Evolutionary conservation across 176 grass and related monocot species (phyloP), one percentile per base, ranked within the genome.

Genomic region (Tuctoria greenei): DNA sequence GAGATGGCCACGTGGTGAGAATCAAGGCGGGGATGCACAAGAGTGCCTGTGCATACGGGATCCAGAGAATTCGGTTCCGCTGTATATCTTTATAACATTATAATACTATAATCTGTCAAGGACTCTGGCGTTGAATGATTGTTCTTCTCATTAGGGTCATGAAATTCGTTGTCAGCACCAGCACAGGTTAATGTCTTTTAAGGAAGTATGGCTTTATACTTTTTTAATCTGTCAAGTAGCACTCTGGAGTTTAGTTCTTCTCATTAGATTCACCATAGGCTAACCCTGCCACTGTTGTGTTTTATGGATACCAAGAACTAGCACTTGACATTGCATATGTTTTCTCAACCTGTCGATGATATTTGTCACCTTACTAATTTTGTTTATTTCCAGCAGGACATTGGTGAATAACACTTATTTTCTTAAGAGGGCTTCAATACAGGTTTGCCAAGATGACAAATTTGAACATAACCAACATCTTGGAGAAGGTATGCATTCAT

Each of bases 401-500:
- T 26, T 49, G 54, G 38, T 74, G 39, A 75, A 14, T 66, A 61
- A 52, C 9, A 43, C 39, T 43, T 55, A n/a, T 68, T 39, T 59
- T 71, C 20, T 10, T 16, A 49, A 85, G 52, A 61, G 44, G 7
- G 47, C 21, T 50, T 72, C 41, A 16, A 46, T 81, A 65, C 67
- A 46, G 45, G 46, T 21, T 66, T 40, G n/a, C 75, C 38, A 66
- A 23, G 47, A 96, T 96, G 93, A 70, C 89, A 28, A 92, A 92
- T 62, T 83, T 92, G 49, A 86, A 78, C 71, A 91, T 95, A 91
- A 89, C 87, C 59, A 64, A 71, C 67, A 96, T 96, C 61, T 76
- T 96, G 62, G 93, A 96, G 77, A 96, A 96, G 89, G 93, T 82
- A 76, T 39, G 23, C 18, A 7, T 38, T 82, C 68, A 66, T 55